These are phyloP conservation scores for Leucocoprinus birnbaumii DNA, from an alignment of 768 basidiomycete genomes.

Conservation along the genomic window DNA sequence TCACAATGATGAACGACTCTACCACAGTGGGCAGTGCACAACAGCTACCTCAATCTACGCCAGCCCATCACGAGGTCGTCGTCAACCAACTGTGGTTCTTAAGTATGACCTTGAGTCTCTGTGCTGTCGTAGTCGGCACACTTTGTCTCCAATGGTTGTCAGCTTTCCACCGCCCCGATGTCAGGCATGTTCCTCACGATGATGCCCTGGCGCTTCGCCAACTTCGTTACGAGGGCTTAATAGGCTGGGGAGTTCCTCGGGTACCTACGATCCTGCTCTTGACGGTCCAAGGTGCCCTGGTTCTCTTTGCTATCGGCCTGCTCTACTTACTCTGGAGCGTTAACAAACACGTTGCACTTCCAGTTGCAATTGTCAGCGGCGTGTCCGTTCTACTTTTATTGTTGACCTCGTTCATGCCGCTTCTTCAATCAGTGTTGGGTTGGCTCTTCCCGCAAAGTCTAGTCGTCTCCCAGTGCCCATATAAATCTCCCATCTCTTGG, in stretches of 20 bases:
- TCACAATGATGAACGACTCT: neutral
- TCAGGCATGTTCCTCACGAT: slow-evolving; percentile 14
- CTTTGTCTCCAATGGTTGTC: slow-evolving; percentile 22
- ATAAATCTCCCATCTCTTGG: slow-evolving; percentile 8
- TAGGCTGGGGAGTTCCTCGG: slow-evolving; percentile 25
- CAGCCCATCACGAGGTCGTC: neutral
- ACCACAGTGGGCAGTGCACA: neutral
- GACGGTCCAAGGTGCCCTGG: slow-evolving; percentile 24
- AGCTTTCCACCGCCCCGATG: slow-evolving; percentile 17
- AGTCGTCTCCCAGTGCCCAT: slow-evolving; percentile 7
- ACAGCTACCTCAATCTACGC: neutral
- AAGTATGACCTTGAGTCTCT: slow-evolving; percentile 17
- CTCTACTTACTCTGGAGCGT: slow-evolving; percentile 10
- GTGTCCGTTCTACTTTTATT: neutral
- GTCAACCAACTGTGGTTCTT: slow-evolving; percentile 19
- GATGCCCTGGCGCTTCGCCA: slow-evolving; percentile 20
- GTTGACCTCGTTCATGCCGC: neutral
- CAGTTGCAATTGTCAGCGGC: slow-evolving; percentile 8
- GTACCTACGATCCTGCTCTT: slow-evolving; percentile 26
- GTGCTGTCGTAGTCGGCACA: slow-evolving; percentile 17
- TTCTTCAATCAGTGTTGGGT: slow-evolving; percentile 1
- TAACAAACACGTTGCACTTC: slow-evolving; percentile 1
- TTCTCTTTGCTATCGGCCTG: slow-evolving; percentile 28
- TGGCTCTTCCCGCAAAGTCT: neutral
- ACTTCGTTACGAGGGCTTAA: slow-evolving; percentile 26